phyloP scores from a whole-genome alignment of 1,284 basidiomycete species.

The Takashimella tepidaria region DNA sequence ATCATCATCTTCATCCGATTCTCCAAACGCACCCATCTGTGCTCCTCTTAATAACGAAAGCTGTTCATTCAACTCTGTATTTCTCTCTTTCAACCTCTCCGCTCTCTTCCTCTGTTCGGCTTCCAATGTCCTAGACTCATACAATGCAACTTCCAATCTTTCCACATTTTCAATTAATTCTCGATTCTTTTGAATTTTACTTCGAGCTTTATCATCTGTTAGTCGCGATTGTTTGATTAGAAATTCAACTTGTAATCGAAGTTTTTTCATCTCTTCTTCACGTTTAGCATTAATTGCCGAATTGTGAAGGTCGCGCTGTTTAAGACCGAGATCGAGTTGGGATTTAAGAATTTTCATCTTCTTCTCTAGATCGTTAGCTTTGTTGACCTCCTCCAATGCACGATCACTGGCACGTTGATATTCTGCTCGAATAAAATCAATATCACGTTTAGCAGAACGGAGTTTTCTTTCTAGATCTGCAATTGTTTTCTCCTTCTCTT shows the following conservation, averaged over 20 bases:
- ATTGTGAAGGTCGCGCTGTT: slow-evolving; percentile 31
- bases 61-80: slow-evolving; percentile 31
- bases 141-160: slow-evolving; percentile 12
- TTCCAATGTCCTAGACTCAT: slow-evolving; percentile 1
- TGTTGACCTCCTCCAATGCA: slow-evolving; percentile 25
- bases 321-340: slow-evolving; percentile 35
- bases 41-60: slow-evolving; percentile 23
- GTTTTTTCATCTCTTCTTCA: slow-evolving; percentile 9
- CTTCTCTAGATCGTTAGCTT: slow-evolving; percentile 13
- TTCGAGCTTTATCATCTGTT: slow-evolving; percentile 37
- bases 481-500: slow-evolving; percentile 5
- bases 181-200: slow-evolving; percentile 23
- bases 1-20: slow-evolving; percentile 9
- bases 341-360: slow-evolving; percentile 20
- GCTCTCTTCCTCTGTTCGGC: slow-evolving; percentile 7
- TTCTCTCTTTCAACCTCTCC: slow-evolving; percentile 22
- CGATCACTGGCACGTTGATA: slow-evolving; percentile 27
- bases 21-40: slow-evolving; percentile 30
- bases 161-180: slow-evolving; percentile 17
- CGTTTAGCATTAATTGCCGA: slow-evolving; percentile 12
- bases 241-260: slow-evolving; percentile 22
- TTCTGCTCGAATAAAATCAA: slow-evolving; percentile 24
- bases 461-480: slow-evolving; percentile 3
- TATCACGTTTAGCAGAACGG: slow-evolving; percentile 9
- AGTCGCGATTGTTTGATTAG: slow-evolving; percentile 34